Evolutionary conservation across 148 eudicot species (phyloP), one percentile per base, ranked within the genome.

Genomic region (Agrostemma githago): DNA sequence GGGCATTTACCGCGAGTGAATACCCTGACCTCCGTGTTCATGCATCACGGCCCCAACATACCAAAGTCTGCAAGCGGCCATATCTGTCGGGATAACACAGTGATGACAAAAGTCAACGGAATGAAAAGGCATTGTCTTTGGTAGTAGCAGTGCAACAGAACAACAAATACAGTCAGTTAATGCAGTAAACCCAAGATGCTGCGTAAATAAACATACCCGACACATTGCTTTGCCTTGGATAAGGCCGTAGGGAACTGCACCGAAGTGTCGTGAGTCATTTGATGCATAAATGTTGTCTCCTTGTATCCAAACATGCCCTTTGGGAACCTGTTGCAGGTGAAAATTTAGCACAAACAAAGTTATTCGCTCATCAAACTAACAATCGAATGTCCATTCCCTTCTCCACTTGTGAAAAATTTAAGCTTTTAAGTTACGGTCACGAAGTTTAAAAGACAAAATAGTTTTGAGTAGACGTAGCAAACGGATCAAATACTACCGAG

Each of bases 301-400:
- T 71, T 90, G 98, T 77, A 93, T 81, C 98, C 98, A 93, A 66
- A 90, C 89, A 86, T 90, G 96, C 58, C 96, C 98, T 79, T 89
- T 88, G 10, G 96, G 98, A 54, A 93, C 93, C 98, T 92, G 78
- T 68, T 51, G 62, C 66, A 39, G 37, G 3, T 42, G 5, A 40
- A 42, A 14, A 2, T 7, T 38, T 20, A 37, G 42, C 44, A 7
- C 6, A 41, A 15, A 39, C 6, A 8, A 65, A 40, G 2, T 66
- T 0, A 66, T 37, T 40, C 20, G 4, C 19, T 65, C 68, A 65
- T 12, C 48, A 65, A 65, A 65, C 46, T 40, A 5, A n/a, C 48
- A n/a, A 40, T 66, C 21, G 41, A 51, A 41, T 37, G 38, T 26
- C 1, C 34, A 26, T 26, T 26, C 34, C 34, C 34, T 26, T 26